Base-by-base conservation (phyloP, 768 basidiomycete species). In the Auriculariales sp. region DNA sequence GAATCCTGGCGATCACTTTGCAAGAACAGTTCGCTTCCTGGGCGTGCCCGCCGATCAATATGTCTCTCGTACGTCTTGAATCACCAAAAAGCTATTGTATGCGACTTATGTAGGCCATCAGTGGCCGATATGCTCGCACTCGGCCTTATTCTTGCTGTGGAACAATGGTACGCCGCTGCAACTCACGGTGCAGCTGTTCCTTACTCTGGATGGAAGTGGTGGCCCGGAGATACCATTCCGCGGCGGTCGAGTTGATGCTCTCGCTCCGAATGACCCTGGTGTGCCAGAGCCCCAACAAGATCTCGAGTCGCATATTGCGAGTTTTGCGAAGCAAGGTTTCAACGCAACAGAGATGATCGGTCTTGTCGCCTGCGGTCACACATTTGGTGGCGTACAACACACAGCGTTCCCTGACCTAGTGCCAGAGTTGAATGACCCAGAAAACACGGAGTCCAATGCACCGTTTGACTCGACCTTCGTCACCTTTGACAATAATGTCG, bases 61-160 rank as follows among this genome's bases (percentile, higher is more conserved):
- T 46, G 59, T 72, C 14, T 70, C 70, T 28, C 45, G 69, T 65
- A 36, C 27, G 11, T 31, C 7, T 17, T 19, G n/a, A n/a, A 24
- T 22, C 39, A 12, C 6, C 6, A 9, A 22, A 9, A 9, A 39
- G 36, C 36, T 11, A 14, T 14, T 9, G 7, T 39, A 39, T 14
- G 4, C 10, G 15, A 24, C 39, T 12, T 25, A 25, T 24, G 32
- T 14, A 27, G 14, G 29, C 35, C 10, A 11, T 45, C 17, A 74
- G 72, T 71, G 48, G 64, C 72, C 27, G 74, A 74, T 54, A 56
- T 71, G 19, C 66, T 72, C 48, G 69, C 67, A 1, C 49, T 73
- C 28, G 71, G 61, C 17, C 61, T 66, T 2, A 57, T 66, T n/a
- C 61, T 65, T 42, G 68, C 66, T 0, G 63, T 69, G 3, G 61